Percentiles rank a stretch among this genome's conserved stretches.
Evolutionary conservation across 257 asterid genomes (phyloP).

Genomic region (Nicotiana benthamiana): DNA sequence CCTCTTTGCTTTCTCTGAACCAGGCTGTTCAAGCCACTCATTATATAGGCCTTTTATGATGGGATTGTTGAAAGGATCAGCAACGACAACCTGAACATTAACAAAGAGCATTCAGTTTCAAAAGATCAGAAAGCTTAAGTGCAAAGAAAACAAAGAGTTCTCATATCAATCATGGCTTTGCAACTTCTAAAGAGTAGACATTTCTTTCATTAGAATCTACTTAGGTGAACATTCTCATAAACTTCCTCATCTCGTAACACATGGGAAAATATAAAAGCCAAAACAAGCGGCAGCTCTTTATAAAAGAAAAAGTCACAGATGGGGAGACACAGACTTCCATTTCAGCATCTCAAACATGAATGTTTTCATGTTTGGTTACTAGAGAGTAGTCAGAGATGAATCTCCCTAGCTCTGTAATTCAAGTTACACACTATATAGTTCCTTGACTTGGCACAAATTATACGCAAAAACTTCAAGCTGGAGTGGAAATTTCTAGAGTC

Average conservation of each 20-base stretch:
- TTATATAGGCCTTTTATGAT: slow-evolving; percentile 39
- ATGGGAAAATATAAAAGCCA: neutral
- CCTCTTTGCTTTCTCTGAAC: slow-evolving; percentile 75
- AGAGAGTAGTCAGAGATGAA: neutral
- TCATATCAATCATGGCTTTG: neutral
- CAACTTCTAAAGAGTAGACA: neutral
- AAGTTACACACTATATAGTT: neutral
- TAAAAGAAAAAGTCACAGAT: neutral
- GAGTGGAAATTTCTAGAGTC: neutral
- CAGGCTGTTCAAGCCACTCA: slow-evolving; percentile 85
- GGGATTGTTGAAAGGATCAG: slow-evolving; percentile 64
- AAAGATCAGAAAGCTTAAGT: neutral
- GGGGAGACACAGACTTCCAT: neutral
- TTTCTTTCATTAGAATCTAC: neutral
- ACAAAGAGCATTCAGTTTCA: neutral
- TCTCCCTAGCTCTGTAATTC: neutral
- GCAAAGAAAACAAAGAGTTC: neutral
- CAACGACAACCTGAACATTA: slow-evolving; percentile 39
- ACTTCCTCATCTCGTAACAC: neutral
- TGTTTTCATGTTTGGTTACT: neutral
- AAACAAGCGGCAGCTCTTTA: neutral
- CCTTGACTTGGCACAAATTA: neutral
- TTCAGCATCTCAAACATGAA: neutral
- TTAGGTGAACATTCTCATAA: neutral
- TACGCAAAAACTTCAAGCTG: neutral